Conservation (phyloP, 768 basidiomycete species). For the Pholiota molesta region DNA sequence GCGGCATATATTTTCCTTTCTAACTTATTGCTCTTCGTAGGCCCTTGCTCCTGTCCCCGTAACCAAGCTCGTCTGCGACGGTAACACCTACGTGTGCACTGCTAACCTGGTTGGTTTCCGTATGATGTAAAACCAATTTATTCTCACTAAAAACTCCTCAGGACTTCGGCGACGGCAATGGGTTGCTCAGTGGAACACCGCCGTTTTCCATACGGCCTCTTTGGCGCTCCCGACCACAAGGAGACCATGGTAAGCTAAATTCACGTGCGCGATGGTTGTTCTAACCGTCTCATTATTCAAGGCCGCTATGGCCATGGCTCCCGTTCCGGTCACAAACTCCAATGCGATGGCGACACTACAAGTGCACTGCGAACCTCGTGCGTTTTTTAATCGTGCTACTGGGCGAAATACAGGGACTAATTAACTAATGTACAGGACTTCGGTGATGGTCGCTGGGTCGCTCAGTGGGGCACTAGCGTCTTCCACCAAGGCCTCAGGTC, state of each 20-base stretch:
- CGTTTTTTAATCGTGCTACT: not conserved
- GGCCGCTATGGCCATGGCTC: constrained; percentile 5
- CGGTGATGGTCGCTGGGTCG: constrained; percentile 3
- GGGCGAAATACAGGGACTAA: not conserved
- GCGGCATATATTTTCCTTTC: no score
- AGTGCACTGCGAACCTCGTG: constrained; percentile 14
- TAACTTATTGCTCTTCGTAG: not conserved
- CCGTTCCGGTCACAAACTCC: constrained; percentile 8
- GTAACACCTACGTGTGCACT: constrained; percentile 10
- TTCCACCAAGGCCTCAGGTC: not conserved
- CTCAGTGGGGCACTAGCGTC: not conserved
- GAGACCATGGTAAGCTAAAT: not conserved
- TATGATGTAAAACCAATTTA: not conserved
- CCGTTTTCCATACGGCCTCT: constrained; percentile 8
- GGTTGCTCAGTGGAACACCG: constrained; percentile 16
- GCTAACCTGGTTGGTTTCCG: not conserved
- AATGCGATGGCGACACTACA: constrained; percentile 12
- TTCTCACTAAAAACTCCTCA: not conserved
- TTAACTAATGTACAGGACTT: not conserved
- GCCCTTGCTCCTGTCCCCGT: constrained; percentile 10
- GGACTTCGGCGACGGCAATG: constrained; percentile 11
- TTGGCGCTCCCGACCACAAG: not conserved
- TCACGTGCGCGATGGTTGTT: not conserved
- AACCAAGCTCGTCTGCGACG: constrained; percentile 10
- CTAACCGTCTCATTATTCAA: not conserved